A percentile compares a stretch with the other conserved stretches of the same genome.
Conservation (phyloP, 2,329 filamentous ascomycete genomes). For the Tetracladium maxilliforme region DNA sequence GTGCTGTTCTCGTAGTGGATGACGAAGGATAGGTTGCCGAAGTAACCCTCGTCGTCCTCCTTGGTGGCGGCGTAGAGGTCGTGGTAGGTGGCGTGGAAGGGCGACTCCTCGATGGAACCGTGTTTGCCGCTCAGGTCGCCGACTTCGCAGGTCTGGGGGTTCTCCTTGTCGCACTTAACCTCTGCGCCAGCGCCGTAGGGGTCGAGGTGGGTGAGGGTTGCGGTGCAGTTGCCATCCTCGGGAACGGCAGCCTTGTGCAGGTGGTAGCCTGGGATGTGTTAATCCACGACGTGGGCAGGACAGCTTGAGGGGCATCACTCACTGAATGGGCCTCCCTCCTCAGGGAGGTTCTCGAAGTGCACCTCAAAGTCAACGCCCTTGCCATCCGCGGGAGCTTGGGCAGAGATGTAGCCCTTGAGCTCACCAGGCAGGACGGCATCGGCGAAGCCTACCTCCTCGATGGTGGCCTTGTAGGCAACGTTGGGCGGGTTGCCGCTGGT, state of each 20-base stretch:
- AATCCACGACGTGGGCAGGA: constrained; percentile 4
- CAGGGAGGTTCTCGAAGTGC: constrained; percentile 42
- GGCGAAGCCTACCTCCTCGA: constrained; percentile 36
- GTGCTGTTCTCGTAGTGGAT: constrained; percentile 50
- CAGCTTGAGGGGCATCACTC: constrained; percentile 13
- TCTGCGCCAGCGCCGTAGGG: constrained; percentile 44
- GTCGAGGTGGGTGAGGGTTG: constrained; percentile 54
- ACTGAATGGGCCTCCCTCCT: constrained; percentile 44
- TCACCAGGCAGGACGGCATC: constrained; percentile 31
- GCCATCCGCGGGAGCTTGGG: constrained; percentile 28
- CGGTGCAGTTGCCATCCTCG: constrained; percentile 54
- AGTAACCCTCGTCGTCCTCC: constrained; percentile 35
- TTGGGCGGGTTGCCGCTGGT: constrained; percentile 40
- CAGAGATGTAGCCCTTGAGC: constrained; percentile 35
- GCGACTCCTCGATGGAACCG: constrained; percentile 38
- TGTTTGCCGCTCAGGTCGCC: constrained; percentile 67
- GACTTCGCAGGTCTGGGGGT: constrained; percentile 54
- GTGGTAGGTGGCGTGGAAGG: constrained; percentile 32
- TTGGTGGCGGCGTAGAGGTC: constrained; percentile 44
- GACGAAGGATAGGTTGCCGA: constrained; percentile 50
- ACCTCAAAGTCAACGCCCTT: constrained; percentile 40
- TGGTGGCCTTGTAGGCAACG: constrained; percentile 35
- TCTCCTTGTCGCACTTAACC: constrained; percentile 33
- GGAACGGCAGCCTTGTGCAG: constrained; percentile 53
- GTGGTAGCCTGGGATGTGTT: constrained; percentile 44